phyloP scores from a whole-genome alignment of 2,329 filamentous ascomycete genomes.

The Cryphonectria naterciae region DNA sequence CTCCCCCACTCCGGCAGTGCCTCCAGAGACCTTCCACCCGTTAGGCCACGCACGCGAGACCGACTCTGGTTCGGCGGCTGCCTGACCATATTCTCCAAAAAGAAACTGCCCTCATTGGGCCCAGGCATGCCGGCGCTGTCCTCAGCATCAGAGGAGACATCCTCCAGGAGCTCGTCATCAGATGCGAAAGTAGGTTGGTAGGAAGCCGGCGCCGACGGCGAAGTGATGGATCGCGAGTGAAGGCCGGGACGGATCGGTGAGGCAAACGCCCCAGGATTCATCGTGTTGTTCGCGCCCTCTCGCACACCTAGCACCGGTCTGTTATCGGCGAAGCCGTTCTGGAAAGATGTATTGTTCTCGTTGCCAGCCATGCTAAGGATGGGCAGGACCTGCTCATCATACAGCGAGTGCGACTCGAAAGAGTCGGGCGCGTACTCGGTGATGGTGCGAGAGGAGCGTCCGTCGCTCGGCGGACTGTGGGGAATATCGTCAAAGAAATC shows the following conservation, averaged over 20 bases:
- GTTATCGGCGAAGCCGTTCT: constrained; percentile 84
- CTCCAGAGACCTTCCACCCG: constrained; percentile 54
- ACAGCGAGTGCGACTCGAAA: constrained; percentile 77
- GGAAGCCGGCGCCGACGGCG: constrained; percentile 65
- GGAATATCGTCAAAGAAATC: constrained; percentile 79
- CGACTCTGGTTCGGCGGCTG: constrained; percentile 61
- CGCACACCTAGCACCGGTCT: constrained; percentile 60
- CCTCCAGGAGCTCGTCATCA: constrained; percentile 76
- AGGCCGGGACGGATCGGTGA: constrained; percentile 63
- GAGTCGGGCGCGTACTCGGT: constrained; percentile 68
- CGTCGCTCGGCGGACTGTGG: constrained; percentile 63
- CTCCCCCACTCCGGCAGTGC: constrained; percentile 22
- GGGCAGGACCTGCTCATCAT: constrained; percentile 90
- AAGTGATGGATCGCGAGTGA: constrained; percentile 84
- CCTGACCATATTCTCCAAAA: constrained; percentile 64
- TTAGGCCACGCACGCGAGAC: constrained; percentile 64
- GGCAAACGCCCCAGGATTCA: constrained; percentile 66
- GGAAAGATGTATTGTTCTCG: constrained; percentile 69
- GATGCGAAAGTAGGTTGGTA: constrained; percentile 65
- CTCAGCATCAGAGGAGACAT: constrained; percentile 80
- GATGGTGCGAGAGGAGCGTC: constrained; percentile 64
- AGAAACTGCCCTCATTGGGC: constrained; percentile 53
- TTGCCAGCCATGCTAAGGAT: constrained; percentile 85
- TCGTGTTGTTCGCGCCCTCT: constrained; percentile 62
- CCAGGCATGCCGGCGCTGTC: constrained; percentile 47